Percentiles rank a stretch among this genome's conserved stretches.
These are phyloP conservation scores for Komagataella pastoris DNA, from an alignment of 805 yeast species.

Conservation along the genomic window DNA sequence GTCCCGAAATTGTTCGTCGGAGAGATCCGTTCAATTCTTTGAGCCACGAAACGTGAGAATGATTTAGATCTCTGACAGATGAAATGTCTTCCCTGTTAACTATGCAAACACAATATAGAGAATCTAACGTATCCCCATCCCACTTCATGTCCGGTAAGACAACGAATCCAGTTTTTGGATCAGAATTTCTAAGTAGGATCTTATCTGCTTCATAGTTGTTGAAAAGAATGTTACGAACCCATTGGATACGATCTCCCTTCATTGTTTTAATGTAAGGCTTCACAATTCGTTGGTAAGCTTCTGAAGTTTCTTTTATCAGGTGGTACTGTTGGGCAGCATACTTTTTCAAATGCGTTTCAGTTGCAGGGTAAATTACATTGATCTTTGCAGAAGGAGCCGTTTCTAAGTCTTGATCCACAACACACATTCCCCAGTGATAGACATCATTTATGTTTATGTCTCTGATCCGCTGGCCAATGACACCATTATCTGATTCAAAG, in stretches of 20 bases:
- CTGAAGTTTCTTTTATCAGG: conserved; percentile 71
- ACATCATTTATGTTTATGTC: conserved; percentile 64
- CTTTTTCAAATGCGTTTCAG: conserved; percentile 71
- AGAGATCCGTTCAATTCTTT: conserved; percentile 30
- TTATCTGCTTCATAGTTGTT: conserved; percentile 79
- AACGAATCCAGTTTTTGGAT: conserved; percentile 43
- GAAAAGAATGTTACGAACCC: conserved; percentile 80
- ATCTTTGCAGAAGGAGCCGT: conserved; percentile 50
- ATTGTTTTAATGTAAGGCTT: conserved; percentile 66
- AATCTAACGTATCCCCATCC: conserved; percentile 62
- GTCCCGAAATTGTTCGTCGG: conserved; percentile 28
- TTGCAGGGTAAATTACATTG: conserved; percentile 80
- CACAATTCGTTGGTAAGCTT: conserved; percentile 46
- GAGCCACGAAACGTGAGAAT: conserved; percentile 46
- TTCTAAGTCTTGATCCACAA: conserved; percentile 31
- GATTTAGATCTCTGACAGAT: conserved; percentile 63
- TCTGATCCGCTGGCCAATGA: conserved; percentile 8
- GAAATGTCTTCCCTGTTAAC: conserved; percentile 57
- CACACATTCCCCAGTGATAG: conserved; percentile 67
- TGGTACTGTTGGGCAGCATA: conserved; percentile 48
- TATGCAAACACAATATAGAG: conserved; percentile 69
- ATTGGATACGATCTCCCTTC: conserved; percentile 66
- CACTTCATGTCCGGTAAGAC: conserved; percentile 93
- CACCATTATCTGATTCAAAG: conserved; percentile 7
- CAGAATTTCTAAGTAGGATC: conserved; percentile 55